Evolutionary conservation across 176 grass and related monocot genomes (phyloP).

Genomic region (Leersia perrieri): DNA sequence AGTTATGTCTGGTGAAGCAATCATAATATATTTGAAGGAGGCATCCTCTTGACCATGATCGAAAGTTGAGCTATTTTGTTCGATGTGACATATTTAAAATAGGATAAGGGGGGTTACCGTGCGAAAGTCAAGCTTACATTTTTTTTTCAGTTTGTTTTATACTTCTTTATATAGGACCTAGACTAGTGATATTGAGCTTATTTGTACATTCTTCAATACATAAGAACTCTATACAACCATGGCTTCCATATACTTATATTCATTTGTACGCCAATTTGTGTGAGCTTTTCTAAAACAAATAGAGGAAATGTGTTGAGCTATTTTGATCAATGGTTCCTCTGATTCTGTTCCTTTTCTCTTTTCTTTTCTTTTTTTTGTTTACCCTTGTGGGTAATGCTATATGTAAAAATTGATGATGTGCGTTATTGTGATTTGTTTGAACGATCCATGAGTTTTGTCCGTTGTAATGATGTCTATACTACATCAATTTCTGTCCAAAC

Average conservation of each 20-base stretch:
- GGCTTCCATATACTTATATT: neutral
- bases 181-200: conserved; percentile 20
- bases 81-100: conserved; percentile 28
- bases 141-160: conserved; percentile 25
- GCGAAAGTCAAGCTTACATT: conserved; percentile 25
- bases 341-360: neutral
- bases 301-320: neutral
- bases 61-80: conserved; percentile 29
- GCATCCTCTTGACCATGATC: conserved; percentile 28
- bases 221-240: neutral
- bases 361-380: neutral
- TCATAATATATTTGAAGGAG: conserved; percentile 42
- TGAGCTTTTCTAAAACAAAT: neutral
- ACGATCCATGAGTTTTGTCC: conserved; percentile 13
- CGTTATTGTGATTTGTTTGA: neutral
- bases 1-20: conserved; percentile 30
- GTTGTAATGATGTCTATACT: conserved; percentile 4
- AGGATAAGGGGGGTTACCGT: conserved; percentile 33
- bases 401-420: conserved; percentile 16
- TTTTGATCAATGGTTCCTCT: neutral
- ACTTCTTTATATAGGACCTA: conserved; percentile 30
- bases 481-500: conserved; percentile 16
- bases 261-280: neutral
- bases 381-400: neutral
- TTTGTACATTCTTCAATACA: conserved; percentile 15